Evolutionary conservation across 768 basidiomycete species (phyloP).

Genomic region (Mycena chlorophos): DNA sequence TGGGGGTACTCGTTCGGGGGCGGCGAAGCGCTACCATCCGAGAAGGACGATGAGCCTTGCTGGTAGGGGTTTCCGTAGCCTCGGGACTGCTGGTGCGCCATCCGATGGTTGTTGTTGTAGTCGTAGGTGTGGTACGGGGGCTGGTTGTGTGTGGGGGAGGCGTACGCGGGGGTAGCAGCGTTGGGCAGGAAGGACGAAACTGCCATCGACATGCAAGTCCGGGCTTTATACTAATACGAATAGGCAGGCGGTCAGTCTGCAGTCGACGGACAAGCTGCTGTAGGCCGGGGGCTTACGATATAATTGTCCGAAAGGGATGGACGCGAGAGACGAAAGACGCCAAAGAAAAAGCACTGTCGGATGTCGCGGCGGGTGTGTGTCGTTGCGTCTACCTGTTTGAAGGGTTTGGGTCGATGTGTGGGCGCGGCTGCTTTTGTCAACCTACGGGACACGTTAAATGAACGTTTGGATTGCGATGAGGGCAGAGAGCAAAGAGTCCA

Average conservation of each 20-base stretch:
- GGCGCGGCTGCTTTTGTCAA: constrained; percentile 23
- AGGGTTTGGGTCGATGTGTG: no score
- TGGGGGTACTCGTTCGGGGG: no score
- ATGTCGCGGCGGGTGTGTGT: constrained; percentile 13
- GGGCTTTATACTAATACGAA: background rate
- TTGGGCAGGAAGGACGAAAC: constrained; percentile 1
- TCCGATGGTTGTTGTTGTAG: no score
- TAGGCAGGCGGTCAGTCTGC: constrained; percentile 11
- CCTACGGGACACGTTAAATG: constrained; percentile 24
- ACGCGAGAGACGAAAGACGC: background rate
- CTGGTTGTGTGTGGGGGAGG: constrained; percentile 17
- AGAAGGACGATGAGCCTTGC: no score
- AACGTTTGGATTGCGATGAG: constrained; percentile 17
- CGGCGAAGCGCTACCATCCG: no score
- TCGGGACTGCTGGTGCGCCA: no score
- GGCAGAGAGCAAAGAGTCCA: constrained; percentile 7
- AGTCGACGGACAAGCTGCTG: constrained; percentile 17
- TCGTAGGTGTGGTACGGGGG: constrained; percentile 7
- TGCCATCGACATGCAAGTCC: background rate
- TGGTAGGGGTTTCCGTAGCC: background rate
- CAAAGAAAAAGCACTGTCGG: no score
- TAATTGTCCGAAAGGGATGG: constrained; percentile 21
- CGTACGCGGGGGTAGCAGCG: constrained; percentile 9
- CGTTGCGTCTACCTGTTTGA: no score
- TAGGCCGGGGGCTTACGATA: no score